Percentiles rank a stretch among this genome's conserved stretches.
Evolutionary conservation across 345 rosid genomes (phyloP).

Genomic region (Pistacia vera): DNA sequence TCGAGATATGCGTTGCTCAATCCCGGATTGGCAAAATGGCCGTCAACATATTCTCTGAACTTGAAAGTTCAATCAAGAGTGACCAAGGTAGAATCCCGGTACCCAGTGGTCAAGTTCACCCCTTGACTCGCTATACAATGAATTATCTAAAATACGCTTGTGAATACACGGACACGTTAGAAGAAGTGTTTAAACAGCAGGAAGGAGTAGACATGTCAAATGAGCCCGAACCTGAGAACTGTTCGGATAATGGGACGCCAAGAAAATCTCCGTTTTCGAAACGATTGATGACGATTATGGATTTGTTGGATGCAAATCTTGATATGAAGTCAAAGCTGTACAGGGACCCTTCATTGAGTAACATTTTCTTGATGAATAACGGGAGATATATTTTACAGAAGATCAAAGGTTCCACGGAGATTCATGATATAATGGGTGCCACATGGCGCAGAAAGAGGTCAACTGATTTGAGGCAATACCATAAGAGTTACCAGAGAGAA

Average conservation of each 20-base stretch:
- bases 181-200: constrained; percentile 60
- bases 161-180: constrained; percentile 70
- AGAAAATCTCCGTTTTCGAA: constrained; percentile 41
- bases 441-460: constrained; percentile 69
- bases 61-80: constrained; percentile 73
- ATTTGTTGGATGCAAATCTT: constrained; percentile 62
- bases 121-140: constrained; percentile 87
- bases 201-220: neutral
- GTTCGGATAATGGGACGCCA: constrained; percentile 27
- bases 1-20: constrained; percentile 43
- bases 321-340: constrained; percentile 68
- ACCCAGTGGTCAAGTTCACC: constrained; percentile 86
- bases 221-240: constrained; percentile 10
- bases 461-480: constrained; percentile 67
- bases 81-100: constrained; percentile 66
- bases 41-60: constrained; percentile 60
- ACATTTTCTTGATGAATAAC: constrained; percentile 89
- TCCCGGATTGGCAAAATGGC: constrained; percentile 62
- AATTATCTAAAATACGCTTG: constrained; percentile 78
- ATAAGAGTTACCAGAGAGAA: constrained; percentile 81
- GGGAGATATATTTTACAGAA: constrained; percentile 81
- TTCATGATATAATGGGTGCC: constrained; percentile 60
- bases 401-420: constrained; percentile 67
- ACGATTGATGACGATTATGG: constrained; percentile 62
- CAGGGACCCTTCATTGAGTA: constrained; percentile 55